phyloP scores from a whole-genome alignment of 2,329 filamentous ascomycete species.

The Cadophora luteo-olivacea region DNA sequence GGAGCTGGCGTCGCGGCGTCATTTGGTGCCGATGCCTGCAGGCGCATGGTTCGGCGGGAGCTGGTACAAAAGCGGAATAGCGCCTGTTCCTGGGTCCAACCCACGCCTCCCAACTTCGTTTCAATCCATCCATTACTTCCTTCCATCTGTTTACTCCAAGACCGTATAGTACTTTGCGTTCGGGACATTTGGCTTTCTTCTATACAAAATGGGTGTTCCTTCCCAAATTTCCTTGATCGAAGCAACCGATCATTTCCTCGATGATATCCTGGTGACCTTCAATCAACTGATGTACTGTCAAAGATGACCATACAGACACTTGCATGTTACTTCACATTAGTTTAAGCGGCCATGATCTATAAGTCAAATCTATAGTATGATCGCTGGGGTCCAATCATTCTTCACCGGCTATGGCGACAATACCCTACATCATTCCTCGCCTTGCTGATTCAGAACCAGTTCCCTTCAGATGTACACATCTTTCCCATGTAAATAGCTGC shows the following conservation, averaged over 20 bases:
- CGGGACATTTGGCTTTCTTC: no score
- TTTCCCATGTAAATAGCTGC: no score
- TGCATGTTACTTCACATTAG: not conserved
- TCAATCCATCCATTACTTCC: not conserved
- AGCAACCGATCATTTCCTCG: not conserved
- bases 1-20: conserved; percentile 12
- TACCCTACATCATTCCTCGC: no score
- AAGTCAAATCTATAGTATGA: no score
- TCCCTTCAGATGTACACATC: no score
- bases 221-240: no score
- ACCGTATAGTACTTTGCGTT: no score
- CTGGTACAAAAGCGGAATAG: not conserved
- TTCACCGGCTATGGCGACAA: no score
- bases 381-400: no score
- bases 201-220: no score
- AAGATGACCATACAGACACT: not conserved
- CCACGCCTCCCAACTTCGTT: not conserved
- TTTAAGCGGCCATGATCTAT: no score
- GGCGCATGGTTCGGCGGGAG: not conserved
- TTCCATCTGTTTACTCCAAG: not conserved
- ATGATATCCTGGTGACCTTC: not conserved
- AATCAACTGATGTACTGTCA: not conserved
- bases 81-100: not conserved
- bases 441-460: no score
- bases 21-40: conserved; percentile 20